Base-by-base conservation (phyloP, 495 filamentous ascomycete genomes). In the Friedmanniomyces simplex region DNA sequence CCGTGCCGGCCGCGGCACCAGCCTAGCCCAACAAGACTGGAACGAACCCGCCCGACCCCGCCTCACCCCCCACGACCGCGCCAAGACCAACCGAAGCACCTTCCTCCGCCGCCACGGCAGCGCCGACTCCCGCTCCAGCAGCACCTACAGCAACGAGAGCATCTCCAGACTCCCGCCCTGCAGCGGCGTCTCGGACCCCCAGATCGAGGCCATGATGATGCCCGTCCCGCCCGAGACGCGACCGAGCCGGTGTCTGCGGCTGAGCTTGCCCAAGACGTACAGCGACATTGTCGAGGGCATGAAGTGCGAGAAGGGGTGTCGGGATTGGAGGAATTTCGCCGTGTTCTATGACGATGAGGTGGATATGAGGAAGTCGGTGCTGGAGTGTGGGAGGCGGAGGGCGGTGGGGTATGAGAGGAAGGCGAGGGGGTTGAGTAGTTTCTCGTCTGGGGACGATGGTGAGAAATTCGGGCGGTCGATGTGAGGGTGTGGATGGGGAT, bases 131-230 rank as follows among this genome's bases (percentile, higher is more conserved):
- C 52, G 39, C 20, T 36, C 26, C 39, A 60, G 57, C n/a, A n/a
- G n/a, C 54, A 54, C 39, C 20, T 30, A 20, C 43, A 61, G 59
- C 43, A 64, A 64, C 22, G 52, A 48, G 11, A 64, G 61, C 61
- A 64, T 60, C 14, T 45, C 57, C 22, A 48, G 50, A 26, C 49
- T 64, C 5, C 57, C 61, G n/a, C 61, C 52, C 34, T 64, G 61
- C 37, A 59, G 47, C 14, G 46, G 61, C 5, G 20, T 32, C 14
- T 60, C 57, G 16, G 57, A 60, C 37, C 57, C 56, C 22, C 47
- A 49, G 18, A 52, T 64, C 24, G 61, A 64, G 13, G 61, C 61
- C 41, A 60, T 64, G 61, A 64, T 64, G 61, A 60, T 60, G 57
- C 53, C 57, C 1, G 16, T 57, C 11, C 61, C 61, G 39, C 20